phyloP scores from a whole-genome alignment of 257 asterid species.

The Gentiana macrophylla region DNA sequence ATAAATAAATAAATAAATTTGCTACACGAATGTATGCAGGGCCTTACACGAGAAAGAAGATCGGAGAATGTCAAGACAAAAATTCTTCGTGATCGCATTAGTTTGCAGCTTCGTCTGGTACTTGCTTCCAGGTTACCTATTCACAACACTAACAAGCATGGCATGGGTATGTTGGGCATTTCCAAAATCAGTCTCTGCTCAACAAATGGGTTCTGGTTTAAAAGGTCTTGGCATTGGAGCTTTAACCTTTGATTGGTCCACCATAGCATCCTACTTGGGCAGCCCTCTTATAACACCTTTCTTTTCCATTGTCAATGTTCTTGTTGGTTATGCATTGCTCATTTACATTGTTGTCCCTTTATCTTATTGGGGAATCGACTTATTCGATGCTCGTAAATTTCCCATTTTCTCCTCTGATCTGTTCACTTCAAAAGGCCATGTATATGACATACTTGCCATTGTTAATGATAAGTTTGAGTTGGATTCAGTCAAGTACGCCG shows the following conservation, averaged over 20 bases:
- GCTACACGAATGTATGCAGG: slow-evolving; percentile 29
- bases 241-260: slow-evolving; percentile 74
- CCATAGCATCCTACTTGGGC: slow-evolving; percentile 59
- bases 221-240: slow-evolving; percentile 83
- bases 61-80: slow-evolving; percentile 65
- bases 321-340: slow-evolving; percentile 49
- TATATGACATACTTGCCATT: slow-evolving; percentile 57
- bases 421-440: slow-evolving; percentile 70
- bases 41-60: slow-evolving; percentile 84
- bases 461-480: slow-evolving; percentile 74
- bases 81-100: slow-evolving; percentile 62
- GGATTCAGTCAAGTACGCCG: slow-evolving; percentile 37
- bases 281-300: slow-evolving; percentile 88
- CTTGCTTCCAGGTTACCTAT: slow-evolving; percentile 68
- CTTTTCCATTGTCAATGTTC: slow-evolving; percentile 67
- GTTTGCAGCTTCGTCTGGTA: slow-evolving; percentile 90
- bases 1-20: no score
- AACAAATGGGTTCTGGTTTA: slow-evolving; percentile 73
- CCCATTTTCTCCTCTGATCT: slow-evolving; percentile 83
- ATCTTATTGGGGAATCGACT: slow-evolving; percentile 72
- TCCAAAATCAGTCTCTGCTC: slow-evolving; percentile 80
- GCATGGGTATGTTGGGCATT: slow-evolving; percentile 86
- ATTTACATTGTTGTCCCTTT: slow-evolving; percentile 56
- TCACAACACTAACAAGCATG: slow-evolving; percentile 71
- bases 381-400: slow-evolving; percentile 54